Evolutionary conservation across 2,329 filamentous ascomycete genomes (phyloP), one percentile per base, ranked within the genome.

Genomic region (Pyricularia grisea): DNA sequence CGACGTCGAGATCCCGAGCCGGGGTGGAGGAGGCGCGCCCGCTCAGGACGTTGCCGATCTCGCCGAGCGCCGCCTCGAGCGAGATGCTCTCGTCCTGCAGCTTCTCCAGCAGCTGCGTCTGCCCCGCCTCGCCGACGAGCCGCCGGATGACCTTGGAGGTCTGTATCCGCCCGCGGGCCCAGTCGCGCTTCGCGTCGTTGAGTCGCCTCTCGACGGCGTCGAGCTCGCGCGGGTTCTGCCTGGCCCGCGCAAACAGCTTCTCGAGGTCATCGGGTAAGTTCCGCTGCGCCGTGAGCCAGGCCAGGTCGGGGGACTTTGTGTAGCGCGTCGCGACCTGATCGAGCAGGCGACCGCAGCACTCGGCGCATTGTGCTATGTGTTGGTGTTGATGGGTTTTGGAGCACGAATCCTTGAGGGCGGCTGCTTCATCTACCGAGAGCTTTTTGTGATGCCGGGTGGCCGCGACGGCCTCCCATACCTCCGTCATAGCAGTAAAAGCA

Each of bases 231-330:
- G 80, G 79, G 71, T 79, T 76, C 20, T 79, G 76, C 72, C 80
- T 81, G 67, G 82, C 83, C 67, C 83, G 81, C 5, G 82, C 75
- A 71, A 88, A 82, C 65, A 86, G 73, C 65, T 75, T 75, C 70
- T 84, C 82, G 12, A 88, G 78, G 68, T 84, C 83, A 68, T 80
- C 77, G 27, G 86, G 76, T 70, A 88, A 86, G 9, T 77, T 77
- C 33, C 78, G 78, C 36, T 84, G 78, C 65, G 80, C 79, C 2
- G 81, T 78, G 74, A 87, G 87, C 86, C 86, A 88, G 73, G 85
- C 83, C 73, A 77, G 74, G 20, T 75, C 74, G 14, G 75, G 72
- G 7, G 75, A 73, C 60, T 77, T 75, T 20, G 79, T 72, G 70
- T 81, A 83, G 60, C 79, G 78, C 67, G 77, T 75, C 68, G 79